Base-by-base conservation (phyloP, 352 stramenopile genomes). In the Phytophthora nicotianae region DNA sequence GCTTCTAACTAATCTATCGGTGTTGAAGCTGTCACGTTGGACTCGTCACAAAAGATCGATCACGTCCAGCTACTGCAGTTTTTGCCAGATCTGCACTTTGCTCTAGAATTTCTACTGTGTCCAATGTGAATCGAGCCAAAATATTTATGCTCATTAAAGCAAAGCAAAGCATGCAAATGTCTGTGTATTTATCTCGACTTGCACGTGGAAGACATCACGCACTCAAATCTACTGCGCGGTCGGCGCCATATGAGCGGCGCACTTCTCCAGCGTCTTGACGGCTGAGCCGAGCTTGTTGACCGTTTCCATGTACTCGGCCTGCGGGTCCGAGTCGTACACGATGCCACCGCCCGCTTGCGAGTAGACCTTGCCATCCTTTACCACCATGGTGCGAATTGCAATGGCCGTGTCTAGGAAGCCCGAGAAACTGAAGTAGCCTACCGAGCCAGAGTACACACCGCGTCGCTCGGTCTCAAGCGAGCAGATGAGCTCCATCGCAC, bases 401-500 rank as follows among this genome's bases (percentile, higher is more conserved):
- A 97, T 96, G 43, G 87, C 87, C 43, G 87, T 97, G 70, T 97
- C 89, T 13, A 97, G 74, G 57, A 88, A 86, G 5, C 87, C 89
- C 17, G 76, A 90, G 68, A 96, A 97, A 52, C 82, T 91, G 49
- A 94, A 90, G 73, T 95, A 97, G 24, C 89, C 89, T 29, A 97
- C 87, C 14, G 86, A 95, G 46, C 89, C 89, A 6, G 74, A 86
- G 70, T 96, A 97, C n/a, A 96, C 67, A 3, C 86, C 86, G 48
- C 89, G 86, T 11, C 84, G 81, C 52, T 97, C 86, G 0, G 79
- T 74, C 66, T 97, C 89, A 2, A 97, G 71, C 35, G 78, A 81
- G 65, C 81, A 95, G 53, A 97, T 95, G 23, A 97, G 72, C 69
- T 97, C 86, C 84, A 97, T 95, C 7, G 89, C 89, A 58, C 88